Base-by-base conservation (phyloP, 192 early-diverging fungal species). In the Coemansia sp. region DNA sequence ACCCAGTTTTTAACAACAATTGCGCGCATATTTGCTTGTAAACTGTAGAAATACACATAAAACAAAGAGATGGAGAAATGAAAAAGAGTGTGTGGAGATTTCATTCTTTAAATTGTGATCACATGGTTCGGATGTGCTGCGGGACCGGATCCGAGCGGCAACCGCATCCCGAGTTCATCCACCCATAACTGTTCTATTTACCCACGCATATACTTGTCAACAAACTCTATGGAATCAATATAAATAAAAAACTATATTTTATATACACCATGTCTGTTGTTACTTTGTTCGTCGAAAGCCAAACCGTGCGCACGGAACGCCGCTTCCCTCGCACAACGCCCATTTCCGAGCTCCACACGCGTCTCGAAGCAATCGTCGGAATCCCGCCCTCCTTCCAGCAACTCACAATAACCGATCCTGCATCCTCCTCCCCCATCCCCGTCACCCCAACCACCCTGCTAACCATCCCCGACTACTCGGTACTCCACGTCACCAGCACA, bases 351-450 rank as follows among this genome's bases (percentile, higher is more conserved):
- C 68, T 66, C 38, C 63, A 93, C 85, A 77, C 83, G 38, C 90
- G 92, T 56, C 82, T 99, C 5, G 94, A 93, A 58, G 88, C 93
- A 15, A 93, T 99, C 44, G 96, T 94, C 1, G 97, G 97, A 28
- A 88, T 96, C 21, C 87, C 90, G 17, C 66, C 84, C 9, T 38
- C 60, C 1, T 85, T 87, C 65, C 92, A 93, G 76, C 66, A 76
- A 25, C 63, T 96, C 8, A 31, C 28, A 5, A 31, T 31, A 4
- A 1, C 1, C 7, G 28, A 31, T 31, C 28, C 28, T 6, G 28
- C 28, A 31, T 31, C 28, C 1, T 31, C 28, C 28, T 1, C 5
- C 0, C 6, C 28, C 5, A 7, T 31, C 5, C 28, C 28, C 28
- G 6, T 42, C 3, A 42, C 40, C 11, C 3, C 10, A 4, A 4